A percentile compares a stretch with the other conserved stretches of the same genome.
phyloP scores from a whole-genome alignment of 306 rosid species.

The Morella rubra region DNA sequence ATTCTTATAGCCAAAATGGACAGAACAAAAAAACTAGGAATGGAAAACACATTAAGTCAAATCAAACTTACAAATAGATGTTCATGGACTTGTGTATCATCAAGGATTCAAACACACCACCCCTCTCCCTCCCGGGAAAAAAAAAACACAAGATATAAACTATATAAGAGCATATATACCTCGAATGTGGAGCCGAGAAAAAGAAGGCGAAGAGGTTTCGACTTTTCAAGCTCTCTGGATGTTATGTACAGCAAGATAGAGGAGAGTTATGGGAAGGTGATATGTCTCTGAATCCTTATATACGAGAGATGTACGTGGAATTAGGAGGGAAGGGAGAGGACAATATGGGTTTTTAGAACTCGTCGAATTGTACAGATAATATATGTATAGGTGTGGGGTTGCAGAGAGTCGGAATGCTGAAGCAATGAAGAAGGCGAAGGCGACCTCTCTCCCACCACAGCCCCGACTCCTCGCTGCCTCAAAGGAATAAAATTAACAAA shows the following conservation, averaged over 20 bases:
- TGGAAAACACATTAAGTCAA: conserved; percentile 1
- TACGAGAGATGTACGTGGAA: conserved; percentile 30
- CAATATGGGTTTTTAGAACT: conserved; percentile 27
- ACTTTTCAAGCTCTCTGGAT: conserved; percentile 24
- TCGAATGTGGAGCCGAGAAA: conserved; percentile 32
- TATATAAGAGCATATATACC: conserved; percentile 36
- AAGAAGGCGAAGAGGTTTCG: conserved; percentile 27
- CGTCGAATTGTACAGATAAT: conserved; percentile 37
- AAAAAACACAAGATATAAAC: conserved; percentile 17
- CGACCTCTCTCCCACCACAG: conserved; percentile 80
- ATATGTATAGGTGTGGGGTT: conserved; percentile 47
- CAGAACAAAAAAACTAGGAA: not conserved
- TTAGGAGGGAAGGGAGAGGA: conserved; percentile 29
- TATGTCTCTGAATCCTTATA: conserved; percentile 38
- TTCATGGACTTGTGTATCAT: not conserved
- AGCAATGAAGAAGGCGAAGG: conserved; percentile 82
- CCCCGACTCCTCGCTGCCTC: conserved; percentile 20
- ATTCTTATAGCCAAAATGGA: not conserved
- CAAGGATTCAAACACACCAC: not conserved
- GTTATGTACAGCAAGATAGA: conserved; percentile 37
- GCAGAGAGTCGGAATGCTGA: conserved; percentile 67
- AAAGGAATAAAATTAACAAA: not conserved
- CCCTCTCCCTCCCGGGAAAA: not conserved
- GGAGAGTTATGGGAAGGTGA: conserved; percentile 36
- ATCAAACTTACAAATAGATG: conserved; percentile 13